Evolutionary conservation across 768 basidiomycete species (phyloP).

Genomic region (Rhodotorula paludigena): DNA sequence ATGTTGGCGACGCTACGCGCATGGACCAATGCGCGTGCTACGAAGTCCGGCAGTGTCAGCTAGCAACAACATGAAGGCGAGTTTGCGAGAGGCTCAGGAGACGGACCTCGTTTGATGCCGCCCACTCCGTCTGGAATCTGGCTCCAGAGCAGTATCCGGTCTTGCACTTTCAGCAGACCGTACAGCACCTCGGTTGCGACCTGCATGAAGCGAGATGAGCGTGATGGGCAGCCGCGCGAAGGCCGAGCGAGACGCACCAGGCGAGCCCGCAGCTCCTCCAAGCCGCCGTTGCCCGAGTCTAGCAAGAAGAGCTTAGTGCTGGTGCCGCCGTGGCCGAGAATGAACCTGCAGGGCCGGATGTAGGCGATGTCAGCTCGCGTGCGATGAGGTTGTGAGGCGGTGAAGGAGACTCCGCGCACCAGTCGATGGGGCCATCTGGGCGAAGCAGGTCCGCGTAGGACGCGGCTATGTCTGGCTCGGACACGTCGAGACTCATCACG

Average conservation of each 20-base stretch:
- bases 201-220: not conserved
- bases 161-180: conserved; percentile 9
- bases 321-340: not conserved
- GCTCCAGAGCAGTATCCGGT: not conserved
- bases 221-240: too few species aligned
- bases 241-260: not conserved
- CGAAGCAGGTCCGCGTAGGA: not conserved
- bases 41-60: not conserved
- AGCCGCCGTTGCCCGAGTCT: not conserved
- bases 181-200: not conserved
- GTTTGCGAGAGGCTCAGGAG: too few species aligned
- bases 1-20: conserved; percentile 1
- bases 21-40: conserved; percentile 26
- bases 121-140: conserved; percentile 2
- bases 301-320: not conserved
- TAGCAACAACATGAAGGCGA: not conserved
- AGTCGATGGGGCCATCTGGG: not conserved
- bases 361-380: not conserved
- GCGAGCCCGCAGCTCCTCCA: not conserved
- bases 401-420: not conserved
- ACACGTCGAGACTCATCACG: conserved; percentile 6
- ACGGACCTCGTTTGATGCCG: conserved; percentile 28
- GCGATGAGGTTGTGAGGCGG: not conserved
- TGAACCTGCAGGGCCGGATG: conserved; percentile 1
- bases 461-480: not conserved